Evolutionary conservation across 2,329 filamentous ascomycete genomes (phyloP), one percentile per base, ranked within the genome.

Genomic region (Cytospora piceicola): DNA sequence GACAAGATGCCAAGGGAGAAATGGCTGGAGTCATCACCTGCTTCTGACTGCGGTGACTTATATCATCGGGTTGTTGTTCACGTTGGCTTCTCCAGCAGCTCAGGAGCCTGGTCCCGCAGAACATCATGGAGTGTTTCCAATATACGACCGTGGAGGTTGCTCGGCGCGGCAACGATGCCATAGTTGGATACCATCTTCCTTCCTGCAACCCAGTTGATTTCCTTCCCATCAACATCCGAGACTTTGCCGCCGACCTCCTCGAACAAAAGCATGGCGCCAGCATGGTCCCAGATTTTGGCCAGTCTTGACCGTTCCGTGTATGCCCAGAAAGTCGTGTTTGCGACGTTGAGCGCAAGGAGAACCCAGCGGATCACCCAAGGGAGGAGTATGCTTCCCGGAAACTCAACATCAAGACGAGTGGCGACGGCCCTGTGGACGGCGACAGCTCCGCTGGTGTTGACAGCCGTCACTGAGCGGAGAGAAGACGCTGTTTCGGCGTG

Each of bases 241-340:
- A 88, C 77, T 64, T 76, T 78, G 1, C 85, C 85, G 0, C 85
- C 85, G 1, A 82, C 77, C 71, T 88, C 85, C 67, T 85, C 81
- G 53, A 85, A 87, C 9, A 88, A 71, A 36, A 88, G 71, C 82
- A 87, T 86, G 0, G 84, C 85, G 2, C 85, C 85, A 0, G 85
- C 84, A 64, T 88, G 85, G 67, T 88, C 85, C 85, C 85, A 88
- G 1, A 84, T 77, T 74, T 88, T 87, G 12, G 80, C 85, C 14
- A 77, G 76, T 0, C 84, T 77, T 29, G 79, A 77, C 24, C 77
- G 75, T 27, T 75, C 73, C 68, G 80, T 81, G 75, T 87, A 88
- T 12, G 85, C 80, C 84, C 85, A 87, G 12, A 86, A 78, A 0
- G 83, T 86, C 51, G 80, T 77, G 73, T 86, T 84, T 12, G 80